Conservation (phyloP, 1,284 basidiomycete genomes). For the Taiwanofungus camphoratus region DNA sequence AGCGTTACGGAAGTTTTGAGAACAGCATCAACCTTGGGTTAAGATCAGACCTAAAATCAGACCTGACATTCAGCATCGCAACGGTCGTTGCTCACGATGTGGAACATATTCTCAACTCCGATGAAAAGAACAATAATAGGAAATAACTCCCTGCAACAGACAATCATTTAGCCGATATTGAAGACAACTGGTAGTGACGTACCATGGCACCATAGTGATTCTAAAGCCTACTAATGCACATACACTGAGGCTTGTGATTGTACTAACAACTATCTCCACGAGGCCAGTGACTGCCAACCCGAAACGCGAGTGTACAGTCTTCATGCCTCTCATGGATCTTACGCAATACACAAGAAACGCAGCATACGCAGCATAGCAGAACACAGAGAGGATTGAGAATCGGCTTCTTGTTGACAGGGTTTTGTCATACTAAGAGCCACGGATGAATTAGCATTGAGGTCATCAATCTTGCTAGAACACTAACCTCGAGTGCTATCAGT, state of each 20-base stretch:
- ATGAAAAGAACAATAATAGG: slow-evolving; percentile 95
- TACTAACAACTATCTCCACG: slow-evolving; percentile 87
- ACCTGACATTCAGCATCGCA: slow-evolving; percentile 2
- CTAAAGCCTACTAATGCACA: slow-evolving; percentile 83
- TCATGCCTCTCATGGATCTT: slow-evolving; percentile 73
- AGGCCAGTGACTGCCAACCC: slow-evolving; percentile 93
- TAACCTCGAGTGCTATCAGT: slow-evolving; percentile 67
- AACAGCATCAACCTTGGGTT: slow-evolving; percentile 90
- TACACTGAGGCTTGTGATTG: slow-evolving; percentile 89
- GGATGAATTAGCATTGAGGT: no score
- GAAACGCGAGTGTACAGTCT: slow-evolving; percentile 84
- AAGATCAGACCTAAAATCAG: slow-evolving; percentile 8
- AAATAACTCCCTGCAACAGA: slow-evolving; percentile 61
- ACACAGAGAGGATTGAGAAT: slow-evolving; percentile 59
- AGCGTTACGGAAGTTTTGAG: slow-evolving; percentile 85
- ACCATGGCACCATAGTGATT: slow-evolving; percentile 87
- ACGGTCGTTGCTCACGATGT: slow-evolving; percentile 54
- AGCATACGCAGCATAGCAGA: slow-evolving; percentile 77
- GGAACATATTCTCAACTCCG: slow-evolving; percentile 97
- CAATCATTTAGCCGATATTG: slow-evolving; percentile 7
- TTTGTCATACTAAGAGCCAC: slow-evolving; percentile 46
- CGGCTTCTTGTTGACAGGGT: slow-evolving; percentile 28
- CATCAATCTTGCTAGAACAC: no score
- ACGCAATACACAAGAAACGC: slow-evolving; percentile 77
- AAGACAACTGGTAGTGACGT: slow-evolving; percentile 20